Conservation (phyloP, 2,329 filamentous ascomycete species). For the Claviceps sp. region DNA sequence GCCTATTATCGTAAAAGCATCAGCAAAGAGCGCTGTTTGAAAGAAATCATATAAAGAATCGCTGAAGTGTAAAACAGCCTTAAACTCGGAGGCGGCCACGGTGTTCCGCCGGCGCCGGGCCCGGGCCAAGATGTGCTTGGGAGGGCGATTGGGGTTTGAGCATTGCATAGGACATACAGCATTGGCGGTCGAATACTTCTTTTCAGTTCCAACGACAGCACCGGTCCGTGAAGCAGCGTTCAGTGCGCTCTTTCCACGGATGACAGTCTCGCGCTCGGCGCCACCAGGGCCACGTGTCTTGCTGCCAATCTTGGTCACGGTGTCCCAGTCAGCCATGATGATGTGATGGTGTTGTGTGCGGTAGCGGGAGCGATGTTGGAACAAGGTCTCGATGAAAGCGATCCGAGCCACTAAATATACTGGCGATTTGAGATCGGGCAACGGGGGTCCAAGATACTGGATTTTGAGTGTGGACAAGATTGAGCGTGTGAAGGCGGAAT, state of each 20-base stretch:
- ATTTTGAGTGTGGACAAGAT: slow-evolving; percentile 17
- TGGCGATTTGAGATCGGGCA: neutral
- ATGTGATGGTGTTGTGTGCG: slow-evolving; percentile 23
- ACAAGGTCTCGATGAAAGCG: neutral
- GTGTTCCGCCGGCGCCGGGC: neutral
- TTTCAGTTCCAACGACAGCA: slow-evolving; percentile 69
- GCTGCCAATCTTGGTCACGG: slow-evolving; percentile 85
- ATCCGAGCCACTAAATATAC: neutral
- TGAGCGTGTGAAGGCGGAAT: slow-evolving; percentile 6
- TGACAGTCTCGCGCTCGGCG: slow-evolving; percentile 66
- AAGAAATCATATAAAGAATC: neutral
- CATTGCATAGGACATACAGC: slow-evolving; percentile 22
- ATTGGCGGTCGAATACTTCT: slow-evolving; percentile 74
- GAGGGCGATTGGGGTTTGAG: neutral
- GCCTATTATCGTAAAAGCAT: slow-evolving; percentile 11
- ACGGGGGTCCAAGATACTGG: slow-evolving; percentile 1
- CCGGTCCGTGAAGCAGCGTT: slow-evolving; percentile 84
- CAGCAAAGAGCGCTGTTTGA: slow-evolving; percentile 3
- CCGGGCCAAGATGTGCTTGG: neutral
- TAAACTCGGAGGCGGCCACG: neutral
- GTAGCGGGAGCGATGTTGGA: slow-evolving; percentile 5
- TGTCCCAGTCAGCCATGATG: slow-evolving; percentile 68
- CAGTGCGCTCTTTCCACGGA: slow-evolving; percentile 68
- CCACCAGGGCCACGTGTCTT: slow-evolving; percentile 58
- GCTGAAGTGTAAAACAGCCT: neutral